Base-by-base conservation (phyloP, 169 alveolate genomes). In the Amoebophrya sp. region DNA sequence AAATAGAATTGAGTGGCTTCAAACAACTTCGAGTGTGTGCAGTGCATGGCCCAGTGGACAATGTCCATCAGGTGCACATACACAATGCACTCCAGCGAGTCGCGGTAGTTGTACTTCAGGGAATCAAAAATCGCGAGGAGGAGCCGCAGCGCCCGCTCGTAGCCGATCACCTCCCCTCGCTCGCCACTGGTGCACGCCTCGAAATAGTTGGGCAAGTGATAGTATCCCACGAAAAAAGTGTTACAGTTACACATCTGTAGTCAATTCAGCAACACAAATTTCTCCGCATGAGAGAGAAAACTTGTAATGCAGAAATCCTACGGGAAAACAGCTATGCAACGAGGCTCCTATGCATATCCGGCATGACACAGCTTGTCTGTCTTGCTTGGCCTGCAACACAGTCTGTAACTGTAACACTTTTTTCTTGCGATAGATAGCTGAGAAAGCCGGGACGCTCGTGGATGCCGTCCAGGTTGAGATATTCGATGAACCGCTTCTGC, bases 391-490 rank as follows among this genome's bases (percentile, higher is more conserved):
- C n/a, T n/a, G n/a, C n/a, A n/a, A n/a, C n/a, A n/a, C n/a, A n/a
- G n/a, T n/a, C n/a, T n/a, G n/a, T n/a, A n/a, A n/a, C n/a, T n/a
- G n/a, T n/a, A n/a, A n/a, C n/a, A n/a, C n/a, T n/a, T n/a, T n/a
- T n/a, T n/a, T n/a, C n/a, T n/a, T n/a, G n/a, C n/a, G n/a, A n/a
- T n/a, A n/a, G n/a, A n/a, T n/a, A n/a, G n/a, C n/a, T n/a, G 77
- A 89, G 77, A n/a, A 33, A 89, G n/a, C 83, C 91, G 23, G 91
- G 91, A 41, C 66, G 38, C 39, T 89, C 77, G 77, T 89, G 25
- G 47, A 89, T 89, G 35, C 91, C 91, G 40, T 89, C 91, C 32
- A 40, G n/a, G 40, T 89, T 89, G 53, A 89, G 77, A 40, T 89
- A 41, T 32, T 89, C 40, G 29, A 89, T 40, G 38, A 89, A 66